phyloP scores from a whole-genome alignment of 768 basidiomycete genomes.

The Trametes maxima region DNA sequence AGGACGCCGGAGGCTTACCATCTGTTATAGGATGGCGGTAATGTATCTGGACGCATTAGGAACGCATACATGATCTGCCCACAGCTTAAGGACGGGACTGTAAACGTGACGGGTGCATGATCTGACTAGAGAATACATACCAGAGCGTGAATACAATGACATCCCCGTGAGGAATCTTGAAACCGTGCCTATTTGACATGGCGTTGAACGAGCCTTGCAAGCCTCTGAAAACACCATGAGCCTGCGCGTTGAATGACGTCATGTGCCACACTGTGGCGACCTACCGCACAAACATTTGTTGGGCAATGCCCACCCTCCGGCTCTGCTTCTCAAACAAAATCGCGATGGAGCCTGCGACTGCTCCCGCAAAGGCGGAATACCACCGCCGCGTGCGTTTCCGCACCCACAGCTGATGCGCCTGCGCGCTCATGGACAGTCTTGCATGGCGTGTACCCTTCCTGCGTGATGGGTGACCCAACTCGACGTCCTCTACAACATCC shows the following conservation, averaged over 20 bases:
- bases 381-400: conserved; percentile 71
- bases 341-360: conserved; percentile 69
- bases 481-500: conserved; percentile 22
- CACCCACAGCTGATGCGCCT: conserved; percentile 63
- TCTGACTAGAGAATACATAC: conserved; percentile 42
- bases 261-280: conserved; percentile 26
- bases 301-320: conserved; percentile 68
- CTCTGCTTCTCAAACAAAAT: conserved; percentile 77
- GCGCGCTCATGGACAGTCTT: conserved; percentile 62
- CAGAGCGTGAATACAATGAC: conserved; percentile 78
- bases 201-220: conserved; percentile 89
- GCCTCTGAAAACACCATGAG: conserved; percentile 51
- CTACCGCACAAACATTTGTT: conserved; percentile 88
- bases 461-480: conserved; percentile 16
- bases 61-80: conserved; percentile 86
- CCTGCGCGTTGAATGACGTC: too few relatives aligned
- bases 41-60: conserved; percentile 78
- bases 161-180: conserved; percentile 81
- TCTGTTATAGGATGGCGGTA: conserved; percentile 71
- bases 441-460: conserved; percentile 34
- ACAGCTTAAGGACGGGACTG: conserved; percentile 47
- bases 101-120: not conserved
- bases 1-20: conserved; percentile 56
- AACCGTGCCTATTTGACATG: conserved; percentile 64
- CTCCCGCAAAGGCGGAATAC: conserved; percentile 81